Base-by-base conservation (phyloP, 202 grass and related monocot genomes). In the Schoenoplectus tabernaemontani region DNA sequence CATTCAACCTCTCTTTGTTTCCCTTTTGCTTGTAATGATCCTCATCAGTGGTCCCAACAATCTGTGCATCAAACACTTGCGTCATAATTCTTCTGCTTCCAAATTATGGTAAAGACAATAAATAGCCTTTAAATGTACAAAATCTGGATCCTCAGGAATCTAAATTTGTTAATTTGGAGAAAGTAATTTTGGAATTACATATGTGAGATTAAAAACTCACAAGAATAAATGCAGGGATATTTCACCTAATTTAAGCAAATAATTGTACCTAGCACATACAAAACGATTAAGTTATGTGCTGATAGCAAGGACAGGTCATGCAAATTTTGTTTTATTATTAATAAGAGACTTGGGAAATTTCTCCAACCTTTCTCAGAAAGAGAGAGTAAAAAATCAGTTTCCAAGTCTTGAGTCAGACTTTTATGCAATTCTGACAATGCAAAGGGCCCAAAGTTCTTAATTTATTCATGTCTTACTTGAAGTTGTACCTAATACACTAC, bases 11-110 rank as follows among this genome's bases (percentile, higher is more conserved):
- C 47, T 59, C 83, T 63, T 80, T 87, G 69, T 87, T 92, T n/a
- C 84, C 74, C 41, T 75, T 90, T 85, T 73, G 85, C 70, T 68
- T 74, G 19, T 75, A 82, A 23, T 62, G 44, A 82, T 88, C 75
- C 17, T 85, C 86, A 3, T 72, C 80, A 44, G 83, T 58, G 0
- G 84, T 90, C 7, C 88, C 91, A 15, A 71, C 88, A 13, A 93
- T 93, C 91, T 93, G 85, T 30, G 19, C 11, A 56, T 69, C 17
- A 1, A 75, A 2, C 5, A 62, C 8, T 68, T 38, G 17, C 7
- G 22, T 78, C 43, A 43, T 13, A 26, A 78, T 61, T 42, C 56
- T 24, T 7, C n/a, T 23, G 33, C 36, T 59, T 12, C 63, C 16
- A 41, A 42, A 42, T 20, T 70, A 46, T 44, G 22, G 19, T 46